Conservation (phyloP, 192 early-diverging fungal genomes). For the Gamsiella multidivaricata region DNA sequence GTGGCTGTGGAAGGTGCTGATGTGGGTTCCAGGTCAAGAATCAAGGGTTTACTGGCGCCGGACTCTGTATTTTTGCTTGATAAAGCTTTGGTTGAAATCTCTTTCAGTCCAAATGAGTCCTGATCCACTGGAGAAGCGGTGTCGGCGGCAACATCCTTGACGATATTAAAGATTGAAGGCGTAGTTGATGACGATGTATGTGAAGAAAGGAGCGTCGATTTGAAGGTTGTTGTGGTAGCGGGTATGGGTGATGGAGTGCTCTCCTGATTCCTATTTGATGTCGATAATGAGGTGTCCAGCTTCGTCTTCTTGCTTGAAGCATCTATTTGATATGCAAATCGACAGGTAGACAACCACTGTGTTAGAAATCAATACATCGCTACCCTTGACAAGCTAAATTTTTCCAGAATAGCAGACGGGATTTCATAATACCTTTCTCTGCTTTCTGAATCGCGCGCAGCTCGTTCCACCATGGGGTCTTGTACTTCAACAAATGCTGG, state of each 20-base stretch:
- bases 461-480: constrained; percentile 70
- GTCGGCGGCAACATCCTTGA: constrained; percentile 17
- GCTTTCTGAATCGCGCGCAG: constrained; percentile 75
- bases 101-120: constrained; percentile 22
- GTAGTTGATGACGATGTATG: constrained; percentile 10
- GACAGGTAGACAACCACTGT: no score
- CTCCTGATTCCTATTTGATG: no score
- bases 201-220: constrained; percentile 12
- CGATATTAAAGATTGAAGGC: constrained; percentile 59
- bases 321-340: background rate
- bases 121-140: background rate
- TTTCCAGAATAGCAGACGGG: background rate
- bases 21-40: constrained; percentile 8
- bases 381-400: no score
- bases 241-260: background rate
- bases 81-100: constrained; percentile 25
- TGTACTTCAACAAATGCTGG: constrained; percentile 76
- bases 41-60: background rate
- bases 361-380: background rate
- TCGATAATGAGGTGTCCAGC: no score
- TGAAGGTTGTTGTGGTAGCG: constrained; percentile 12
- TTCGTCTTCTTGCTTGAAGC: constrained; percentile 11
- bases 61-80: constrained; percentile 1
- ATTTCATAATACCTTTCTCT: constrained; percentile 28
- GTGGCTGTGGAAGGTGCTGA: background rate